Evolutionary conservation across 768 basidiomycete species (phyloP).

Genomic region (Leccinum imitatum): DNA sequence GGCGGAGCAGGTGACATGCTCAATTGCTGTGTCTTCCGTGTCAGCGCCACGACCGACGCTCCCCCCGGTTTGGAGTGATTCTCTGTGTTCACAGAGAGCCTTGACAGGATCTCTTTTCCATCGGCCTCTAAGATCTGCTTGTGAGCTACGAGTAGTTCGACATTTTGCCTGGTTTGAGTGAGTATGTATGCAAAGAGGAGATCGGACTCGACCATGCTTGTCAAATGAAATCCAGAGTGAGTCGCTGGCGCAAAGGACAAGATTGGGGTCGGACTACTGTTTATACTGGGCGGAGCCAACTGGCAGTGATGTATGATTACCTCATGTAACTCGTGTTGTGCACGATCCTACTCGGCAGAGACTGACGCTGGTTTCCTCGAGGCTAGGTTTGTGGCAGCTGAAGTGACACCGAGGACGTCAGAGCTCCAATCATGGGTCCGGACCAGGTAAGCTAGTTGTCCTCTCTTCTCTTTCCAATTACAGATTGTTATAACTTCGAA

Average conservation of each 20-base stretch:
- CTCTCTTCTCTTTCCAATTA: not conserved
- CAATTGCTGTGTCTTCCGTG: conserved; percentile 22
- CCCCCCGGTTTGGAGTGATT: conserved; percentile 17
- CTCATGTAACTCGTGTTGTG: conserved; percentile 14
- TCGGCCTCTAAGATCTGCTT: conserved; percentile 41
- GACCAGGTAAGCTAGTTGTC: not conserved
- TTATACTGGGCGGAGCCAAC: conserved; percentile 11
- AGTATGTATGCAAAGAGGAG: conserved; percentile 39
- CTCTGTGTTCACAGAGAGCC: conserved; percentile 32
- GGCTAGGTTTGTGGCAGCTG: not conserved
- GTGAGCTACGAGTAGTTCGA: conserved; percentile 45
- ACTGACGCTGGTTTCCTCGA: not conserved
- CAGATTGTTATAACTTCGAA: not conserved
- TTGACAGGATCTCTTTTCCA: conserved; percentile 39
- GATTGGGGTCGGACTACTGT: conserved; percentile 5
- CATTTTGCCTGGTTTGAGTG: conserved; percentile 46
- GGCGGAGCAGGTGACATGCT: conserved; percentile 25
- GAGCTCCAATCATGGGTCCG: too few species aligned
- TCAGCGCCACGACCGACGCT: conserved; percentile 19
- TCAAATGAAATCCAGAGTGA: not conserved
- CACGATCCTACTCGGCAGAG: not conserved
- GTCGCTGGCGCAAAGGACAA: not conserved
- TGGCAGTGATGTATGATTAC: conserved; percentile 18
- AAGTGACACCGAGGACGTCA: not conserved
- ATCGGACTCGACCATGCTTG: conserved; percentile 28